Conservation (phyloP, 495 filamentous ascomycete species). For the Lentithecium fluviatile region DNA sequence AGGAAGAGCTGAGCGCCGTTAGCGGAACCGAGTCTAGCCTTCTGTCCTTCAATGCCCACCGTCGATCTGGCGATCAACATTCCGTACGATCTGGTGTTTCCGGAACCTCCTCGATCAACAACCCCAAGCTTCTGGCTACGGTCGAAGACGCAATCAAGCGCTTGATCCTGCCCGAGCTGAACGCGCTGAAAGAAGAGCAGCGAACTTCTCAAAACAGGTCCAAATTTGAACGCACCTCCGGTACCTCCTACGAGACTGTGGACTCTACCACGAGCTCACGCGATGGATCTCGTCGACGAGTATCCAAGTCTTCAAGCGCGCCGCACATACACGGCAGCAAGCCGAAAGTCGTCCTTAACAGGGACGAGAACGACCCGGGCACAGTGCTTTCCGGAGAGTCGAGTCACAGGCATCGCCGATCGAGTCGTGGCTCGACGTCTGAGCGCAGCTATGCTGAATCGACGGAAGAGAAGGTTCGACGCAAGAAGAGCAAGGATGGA, state of each 20-base stretch:
- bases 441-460: slow-evolving; percentile 51
- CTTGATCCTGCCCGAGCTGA: slow-evolving; percentile 87
- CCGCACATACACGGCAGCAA: slow-evolving; percentile 60
- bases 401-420: slow-evolving; percentile 49
- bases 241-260: slow-evolving; percentile 44
- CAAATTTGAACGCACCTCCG: slow-evolving; percentile 55
- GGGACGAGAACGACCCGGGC: slow-evolving; percentile 59
- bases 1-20: slow-evolving; percentile 58
- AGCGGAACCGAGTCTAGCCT: slow-evolving; percentile 73
- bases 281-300: slow-evolving; percentile 56
- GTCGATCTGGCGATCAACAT: slow-evolving; percentile 69
- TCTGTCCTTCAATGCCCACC: slow-evolving; percentile 64
- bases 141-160: slow-evolving; percentile 95
- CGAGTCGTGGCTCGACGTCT: slow-evolving; percentile 47
- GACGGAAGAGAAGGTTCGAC: slow-evolving; percentile 53
- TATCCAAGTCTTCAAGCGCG: slow-evolving; percentile 68
- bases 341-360: slow-evolving; percentile 64
- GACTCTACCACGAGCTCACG: slow-evolving; percentile 60
- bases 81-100: slow-evolving; percentile 75
- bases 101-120: slow-evolving; percentile 82
- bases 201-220: slow-evolving; percentile 59
- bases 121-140: slow-evolving; percentile 89
- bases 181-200: slow-evolving; percentile 85
- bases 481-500: slow-evolving; percentile 60
- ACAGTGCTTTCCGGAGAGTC: slow-evolving; percentile 58